Percentiles rank a stretch among this genome's conserved stretches.
Evolutionary conservation across 1,139 yeast species (phyloP).

Genomic region (Suhomyces bokatorum): DNA sequence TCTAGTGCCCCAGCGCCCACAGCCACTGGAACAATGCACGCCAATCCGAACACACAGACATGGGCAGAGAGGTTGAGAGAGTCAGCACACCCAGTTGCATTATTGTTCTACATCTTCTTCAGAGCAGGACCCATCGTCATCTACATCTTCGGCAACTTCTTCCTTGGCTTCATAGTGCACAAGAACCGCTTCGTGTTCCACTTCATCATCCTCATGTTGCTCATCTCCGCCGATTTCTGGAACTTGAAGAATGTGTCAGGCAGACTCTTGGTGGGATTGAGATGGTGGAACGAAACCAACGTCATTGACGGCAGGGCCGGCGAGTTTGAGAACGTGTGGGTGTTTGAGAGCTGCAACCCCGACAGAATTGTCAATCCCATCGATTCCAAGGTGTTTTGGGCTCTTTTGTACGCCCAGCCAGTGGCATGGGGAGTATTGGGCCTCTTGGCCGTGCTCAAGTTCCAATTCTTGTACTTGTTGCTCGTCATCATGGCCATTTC

Average conservation of each 20-base stretch:
- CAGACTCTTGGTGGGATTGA: slow-evolving; percentile 79
- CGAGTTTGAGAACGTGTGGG: slow-evolving; percentile 72
- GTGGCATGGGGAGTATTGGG: slow-evolving; percentile 74
- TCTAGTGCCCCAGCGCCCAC: neutral
- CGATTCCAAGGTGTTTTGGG: slow-evolving; percentile 88
- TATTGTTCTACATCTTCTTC: slow-evolving; percentile 62
- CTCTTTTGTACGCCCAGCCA: slow-evolving; percentile 72
- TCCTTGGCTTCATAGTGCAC: slow-evolving; percentile 44
- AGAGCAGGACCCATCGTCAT: slow-evolving; percentile 63
- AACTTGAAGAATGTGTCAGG: slow-evolving; percentile 90
- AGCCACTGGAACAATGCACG: neutral
- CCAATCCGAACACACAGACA: slow-evolving; percentile 3
- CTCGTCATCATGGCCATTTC: slow-evolving; percentile 66
- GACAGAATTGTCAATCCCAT: slow-evolving; percentile 83
- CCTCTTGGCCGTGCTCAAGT: slow-evolving; percentile 71
- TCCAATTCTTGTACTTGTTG: slow-evolving; percentile 72
- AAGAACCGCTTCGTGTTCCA: slow-evolving; percentile 66
- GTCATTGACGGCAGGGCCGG: slow-evolving; percentile 45
- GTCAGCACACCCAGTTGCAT: slow-evolving; percentile 83
- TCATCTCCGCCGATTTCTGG: slow-evolving; percentile 91
- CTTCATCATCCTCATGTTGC: slow-evolving; percentile 72
- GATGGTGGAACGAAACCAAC: slow-evolving; percentile 90
- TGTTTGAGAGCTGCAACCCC: slow-evolving; percentile 85
- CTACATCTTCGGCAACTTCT: slow-evolving; percentile 69
- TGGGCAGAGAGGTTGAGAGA: slow-evolving; percentile 23